Conservation (phyloP, 1,284 basidiomycete species). For the Schizophyllum commune region DNA sequence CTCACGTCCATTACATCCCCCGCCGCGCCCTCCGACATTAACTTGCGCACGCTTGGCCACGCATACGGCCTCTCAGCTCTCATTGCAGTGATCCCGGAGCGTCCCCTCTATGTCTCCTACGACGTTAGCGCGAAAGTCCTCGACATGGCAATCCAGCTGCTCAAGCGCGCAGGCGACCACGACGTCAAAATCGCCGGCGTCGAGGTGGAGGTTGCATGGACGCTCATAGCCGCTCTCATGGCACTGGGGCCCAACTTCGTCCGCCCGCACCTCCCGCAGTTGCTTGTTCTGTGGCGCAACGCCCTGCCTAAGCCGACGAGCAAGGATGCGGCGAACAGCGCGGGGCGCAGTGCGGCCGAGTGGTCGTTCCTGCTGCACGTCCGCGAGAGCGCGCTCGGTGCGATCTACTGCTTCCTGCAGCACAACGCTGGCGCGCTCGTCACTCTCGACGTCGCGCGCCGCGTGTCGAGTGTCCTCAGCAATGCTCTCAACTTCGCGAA, state of each 20-base stretch:
- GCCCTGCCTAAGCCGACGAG: conserved; percentile 90
- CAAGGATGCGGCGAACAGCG: conserved; percentile 64
- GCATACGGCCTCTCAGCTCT: conserved; percentile 86
- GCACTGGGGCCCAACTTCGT: conserved; percentile 92
- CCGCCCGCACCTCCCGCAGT: conserved; percentile 83
- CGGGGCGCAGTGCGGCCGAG: conserved; percentile 66
- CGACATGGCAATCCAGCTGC: conserved; percentile 83
- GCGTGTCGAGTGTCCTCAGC: conserved; percentile 80
- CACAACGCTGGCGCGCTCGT: conserved; percentile 75
- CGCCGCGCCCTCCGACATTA: conserved; percentile 66
- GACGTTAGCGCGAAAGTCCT: conserved; percentile 89
- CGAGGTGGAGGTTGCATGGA: conserved; percentile 95
- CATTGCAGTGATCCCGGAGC: conserved; percentile 77
- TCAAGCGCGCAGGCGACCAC: conserved; percentile 89
- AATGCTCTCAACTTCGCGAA: conserved; percentile 90
- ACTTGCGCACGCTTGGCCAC: conserved; percentile 74
- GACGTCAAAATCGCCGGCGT: conserved; percentile 76
- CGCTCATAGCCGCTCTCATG: conserved; percentile 85
- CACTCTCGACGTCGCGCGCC: conserved; percentile 85
- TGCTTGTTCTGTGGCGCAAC: conserved; percentile 95
- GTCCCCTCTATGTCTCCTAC: conserved; percentile 92
- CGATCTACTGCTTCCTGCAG: conserved; percentile 82
- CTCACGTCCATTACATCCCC: conserved; percentile 62
- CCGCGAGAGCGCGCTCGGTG: conserved; percentile 84
- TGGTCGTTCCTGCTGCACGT: conserved; percentile 93